Conservation (phyloP, 1,139 yeast species). For the Keqinozyma sinolaborantium region DNA sequence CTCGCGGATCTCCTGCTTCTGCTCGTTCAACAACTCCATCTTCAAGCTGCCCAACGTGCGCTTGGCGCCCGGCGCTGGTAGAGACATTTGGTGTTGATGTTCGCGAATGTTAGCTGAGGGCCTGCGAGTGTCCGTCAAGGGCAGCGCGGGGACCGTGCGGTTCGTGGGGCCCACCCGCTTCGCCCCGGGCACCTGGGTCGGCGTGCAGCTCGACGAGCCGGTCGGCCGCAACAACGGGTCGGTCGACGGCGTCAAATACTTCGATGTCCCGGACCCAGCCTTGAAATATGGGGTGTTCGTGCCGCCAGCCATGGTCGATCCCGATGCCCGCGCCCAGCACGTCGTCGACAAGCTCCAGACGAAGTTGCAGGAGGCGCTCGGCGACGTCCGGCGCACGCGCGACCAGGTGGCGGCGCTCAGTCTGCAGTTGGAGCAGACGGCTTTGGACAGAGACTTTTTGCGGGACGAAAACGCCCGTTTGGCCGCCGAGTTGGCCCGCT, state of each 20-base stretch:
- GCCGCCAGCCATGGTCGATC: constrained; percentile 21
- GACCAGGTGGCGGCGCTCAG: constrained; percentile 15
- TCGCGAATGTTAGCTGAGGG: constrained; percentile 22
- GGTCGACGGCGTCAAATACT: constrained; percentile 62
- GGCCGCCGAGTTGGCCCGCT: constrained; percentile 18
- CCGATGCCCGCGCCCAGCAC: constrained; percentile 20
- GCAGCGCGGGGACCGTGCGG: constrained; percentile 41
- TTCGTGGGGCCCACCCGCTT: constrained; percentile 54
- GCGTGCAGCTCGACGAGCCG: constrained; percentile 63
- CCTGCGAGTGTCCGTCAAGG: constrained; percentile 38
- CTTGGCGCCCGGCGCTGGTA: constrained; percentile 10
- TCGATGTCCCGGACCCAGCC: constrained; percentile 38
- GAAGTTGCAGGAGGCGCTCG: constrained; percentile 29
- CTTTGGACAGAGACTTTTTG: constrained; percentile 54
- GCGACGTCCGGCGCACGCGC: constrained; percentile 22
- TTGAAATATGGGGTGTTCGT: constrained; percentile 60
- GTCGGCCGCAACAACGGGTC: constrained; percentile 80
- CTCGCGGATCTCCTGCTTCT: constrained; percentile 87
- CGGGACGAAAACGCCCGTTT: constrained; percentile 39
- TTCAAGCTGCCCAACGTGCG: constrained; percentile 36
- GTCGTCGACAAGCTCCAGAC: constrained; percentile 45
- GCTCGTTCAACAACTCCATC: constrained; percentile 78
- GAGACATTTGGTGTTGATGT: neutral
- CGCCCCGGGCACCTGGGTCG: constrained; percentile 73
- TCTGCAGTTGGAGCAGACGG: constrained; percentile 38